Evolutionary conservation across 208 protist species (phyloP), one percentile per base, ranked within the genome.

Genomic region (Angomonas ambiguus): DNA sequence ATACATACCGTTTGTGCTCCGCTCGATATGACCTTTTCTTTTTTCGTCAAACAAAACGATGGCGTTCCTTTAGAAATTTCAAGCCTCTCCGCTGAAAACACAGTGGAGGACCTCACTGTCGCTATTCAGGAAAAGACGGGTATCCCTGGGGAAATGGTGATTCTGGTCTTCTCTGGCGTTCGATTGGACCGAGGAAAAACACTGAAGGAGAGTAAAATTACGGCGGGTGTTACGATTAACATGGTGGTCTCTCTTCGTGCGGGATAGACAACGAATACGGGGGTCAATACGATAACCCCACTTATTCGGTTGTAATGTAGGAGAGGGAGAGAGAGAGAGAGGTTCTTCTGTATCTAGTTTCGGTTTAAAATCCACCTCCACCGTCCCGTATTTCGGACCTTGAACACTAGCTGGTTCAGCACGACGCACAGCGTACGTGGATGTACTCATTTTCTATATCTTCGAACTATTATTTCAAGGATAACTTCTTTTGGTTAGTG

Each of bases 161-260:
- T 78, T 62, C 71, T 97, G 24, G 73, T 97, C 4, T 89, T 87
- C 74, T 69, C 70, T 11, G 92, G 92, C n/a, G 72, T 77, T 34
- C 76, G 83, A 59, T 72, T 93, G 25, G 76, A 85, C 27, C 87
- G 93, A 67, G 74, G 71, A 27, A 79, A 77, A 38, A 91, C 83
- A 1, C 67, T 95, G 11, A 72, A 65, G 28, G 67, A 81, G 33
- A 87, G 72, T 58, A 67, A 77, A n/a, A 88, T 96, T 25, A 62
- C 80, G 25, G 76, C 87, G 0, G 88, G 84, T 57, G 73, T 74
- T 2, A 85, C 79, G 2, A 72, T 96, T 31, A 82, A 86, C 64
- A 85, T 95, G 80, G 85, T 95, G 25, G 66, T 94, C 6, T 72
- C 85, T 38, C 73, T 96, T 2, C 77, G 87, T 55, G 92, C 88